Percentiles rank a stretch among this genome's conserved stretches.
These are phyloP conservation scores for Neophaeococcomyces mojaviensis DNA, from an alignment of 2,329 filamentous ascomycete genomes.

Conservation along the genomic window DNA sequence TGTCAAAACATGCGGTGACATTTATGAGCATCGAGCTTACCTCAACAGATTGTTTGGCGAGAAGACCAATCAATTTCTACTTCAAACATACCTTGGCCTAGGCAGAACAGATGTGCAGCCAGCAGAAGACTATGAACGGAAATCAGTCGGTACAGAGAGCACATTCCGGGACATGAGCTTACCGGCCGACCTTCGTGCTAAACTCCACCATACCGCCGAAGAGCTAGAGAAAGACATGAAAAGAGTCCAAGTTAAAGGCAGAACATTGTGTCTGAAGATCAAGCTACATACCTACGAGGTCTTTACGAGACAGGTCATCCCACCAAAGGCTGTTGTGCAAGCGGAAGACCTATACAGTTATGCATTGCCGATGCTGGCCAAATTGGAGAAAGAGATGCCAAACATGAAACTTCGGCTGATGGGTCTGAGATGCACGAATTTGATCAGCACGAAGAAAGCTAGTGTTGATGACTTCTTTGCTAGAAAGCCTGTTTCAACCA, in stretches of 20 bases:
- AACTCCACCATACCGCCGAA: constrained; percentile 71
- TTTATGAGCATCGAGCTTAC: constrained; percentile 67
- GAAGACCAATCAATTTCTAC: constrained; percentile 80
- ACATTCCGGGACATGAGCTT: constrained; percentile 78
- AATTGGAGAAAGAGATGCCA: constrained; percentile 75
- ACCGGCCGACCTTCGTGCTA: constrained; percentile 60
- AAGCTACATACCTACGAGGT: constrained; percentile 94
- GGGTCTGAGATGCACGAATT: constrained; percentile 79
- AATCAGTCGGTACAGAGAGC: constrained; percentile 87
- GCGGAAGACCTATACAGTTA: constrained; percentile 80
- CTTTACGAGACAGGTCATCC: constrained; percentile 69
- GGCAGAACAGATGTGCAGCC: constrained; percentile 80
- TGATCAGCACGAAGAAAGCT: constrained; percentile 76
- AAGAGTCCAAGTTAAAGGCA: constrained; percentile 73
- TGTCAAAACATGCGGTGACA: constrained; percentile 79
- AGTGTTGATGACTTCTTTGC: constrained; percentile 76
- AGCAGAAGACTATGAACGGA: constrained; percentile 81
- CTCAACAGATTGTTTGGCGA: constrained; percentile 77
- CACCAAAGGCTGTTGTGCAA: constrained; percentile 61
- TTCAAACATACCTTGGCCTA: constrained; percentile 76
- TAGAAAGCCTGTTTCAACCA: constrained; percentile 7
- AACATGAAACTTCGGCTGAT: constrained; percentile 74
- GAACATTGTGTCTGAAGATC: constrained; percentile 85
- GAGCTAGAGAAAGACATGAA: constrained; percentile 81
- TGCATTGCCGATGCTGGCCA: constrained; percentile 72